Conservation (phyloP, 1,139 yeast genomes). For the Pichia sp. region DNA sequence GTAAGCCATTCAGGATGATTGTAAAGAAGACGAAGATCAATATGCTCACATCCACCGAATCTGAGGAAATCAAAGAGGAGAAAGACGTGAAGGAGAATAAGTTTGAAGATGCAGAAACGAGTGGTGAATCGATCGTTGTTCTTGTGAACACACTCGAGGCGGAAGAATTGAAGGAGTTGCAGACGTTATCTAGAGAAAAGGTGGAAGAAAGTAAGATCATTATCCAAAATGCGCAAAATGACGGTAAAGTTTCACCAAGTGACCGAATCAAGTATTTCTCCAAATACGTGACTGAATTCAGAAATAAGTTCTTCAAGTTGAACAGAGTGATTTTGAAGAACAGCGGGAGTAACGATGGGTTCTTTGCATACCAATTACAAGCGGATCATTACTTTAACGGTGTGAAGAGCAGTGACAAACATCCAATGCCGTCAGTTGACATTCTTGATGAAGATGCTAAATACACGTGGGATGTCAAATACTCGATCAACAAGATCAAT, state of each 20-base stretch:
- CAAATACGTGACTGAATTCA: constrained; percentile 14
- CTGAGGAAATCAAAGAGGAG: background rate
- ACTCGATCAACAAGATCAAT: constrained; percentile 23
- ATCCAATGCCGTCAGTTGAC: constrained; percentile 30
- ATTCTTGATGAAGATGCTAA: constrained; percentile 20
- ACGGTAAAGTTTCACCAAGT: constrained; percentile 11
- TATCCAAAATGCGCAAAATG: background rate
- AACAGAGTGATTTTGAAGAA: constrained; percentile 17
- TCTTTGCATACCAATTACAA: constrained; percentile 25
- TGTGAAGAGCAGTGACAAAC: constrained; percentile 8
- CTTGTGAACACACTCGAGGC: constrained; percentile 17
- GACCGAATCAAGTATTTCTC: constrained; percentile 19
- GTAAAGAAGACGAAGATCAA: constrained; percentile 11
- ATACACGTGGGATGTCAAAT: constrained; percentile 28
- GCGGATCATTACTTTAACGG: constrained; percentile 30
- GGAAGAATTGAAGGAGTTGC: constrained; percentile 14
- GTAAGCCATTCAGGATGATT: constrained; percentile 29
- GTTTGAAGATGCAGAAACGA: background rate
- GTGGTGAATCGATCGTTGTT: constrained; percentile 7
- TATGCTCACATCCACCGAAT: background rate
- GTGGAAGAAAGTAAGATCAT: constrained; percentile 10
- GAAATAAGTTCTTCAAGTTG: constrained; percentile 13
- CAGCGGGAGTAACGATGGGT: constrained; percentile 16
- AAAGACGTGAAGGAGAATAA: background rate
- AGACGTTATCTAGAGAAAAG: constrained; percentile 18